Conservation (phyloP, 192 early-diverging fungal species). For the Chytriomyces confervae region DNA sequence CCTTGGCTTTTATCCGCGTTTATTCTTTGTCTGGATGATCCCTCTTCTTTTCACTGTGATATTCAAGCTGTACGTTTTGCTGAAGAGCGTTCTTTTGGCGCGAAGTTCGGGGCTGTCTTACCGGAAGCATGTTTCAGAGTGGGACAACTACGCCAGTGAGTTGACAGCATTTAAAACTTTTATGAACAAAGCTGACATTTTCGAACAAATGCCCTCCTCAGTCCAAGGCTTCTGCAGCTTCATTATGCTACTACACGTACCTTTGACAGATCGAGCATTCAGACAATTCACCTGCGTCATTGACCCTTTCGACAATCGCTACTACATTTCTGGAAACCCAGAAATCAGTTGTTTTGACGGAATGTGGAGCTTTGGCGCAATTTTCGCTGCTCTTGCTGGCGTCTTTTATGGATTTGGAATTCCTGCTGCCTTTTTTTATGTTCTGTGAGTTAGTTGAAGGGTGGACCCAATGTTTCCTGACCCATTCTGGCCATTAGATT, state of each 20-base stretch:
- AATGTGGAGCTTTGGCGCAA: neutral
- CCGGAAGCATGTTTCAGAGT: constrained; percentile 13
- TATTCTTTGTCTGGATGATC: constrained; percentile 13
- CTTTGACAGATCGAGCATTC: constrained; percentile 24
- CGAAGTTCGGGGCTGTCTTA: neutral
- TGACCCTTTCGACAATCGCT: constrained; percentile 23
- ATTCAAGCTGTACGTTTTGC: constrained; percentile 14
- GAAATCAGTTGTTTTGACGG: constrained; percentile 24
- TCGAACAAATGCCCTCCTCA: neutral
- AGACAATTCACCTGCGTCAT: constrained; percentile 13
- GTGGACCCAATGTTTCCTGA: neutral
- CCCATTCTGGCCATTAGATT: neutral
- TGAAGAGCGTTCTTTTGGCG: constrained; percentile 6
- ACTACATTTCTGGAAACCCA: constrained; percentile 22
- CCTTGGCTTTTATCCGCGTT: constrained; percentile 14
- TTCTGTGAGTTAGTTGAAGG: neutral
- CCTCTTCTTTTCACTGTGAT: constrained; percentile 4
- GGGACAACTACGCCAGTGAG: constrained; percentile 24
- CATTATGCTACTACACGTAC: constrained; percentile 23
- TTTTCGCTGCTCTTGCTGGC: constrained; percentile 15
- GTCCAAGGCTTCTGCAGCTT: constrained; percentile 33
- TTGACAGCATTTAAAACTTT: neutral
- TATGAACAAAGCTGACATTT: neutral
- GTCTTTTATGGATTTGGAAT: constrained; percentile 23
- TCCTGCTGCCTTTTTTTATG: constrained; percentile 9